Base-by-base conservation (phyloP, 2,329 filamentous ascomycete genomes). In the Ophiostoma australiae region DNA sequence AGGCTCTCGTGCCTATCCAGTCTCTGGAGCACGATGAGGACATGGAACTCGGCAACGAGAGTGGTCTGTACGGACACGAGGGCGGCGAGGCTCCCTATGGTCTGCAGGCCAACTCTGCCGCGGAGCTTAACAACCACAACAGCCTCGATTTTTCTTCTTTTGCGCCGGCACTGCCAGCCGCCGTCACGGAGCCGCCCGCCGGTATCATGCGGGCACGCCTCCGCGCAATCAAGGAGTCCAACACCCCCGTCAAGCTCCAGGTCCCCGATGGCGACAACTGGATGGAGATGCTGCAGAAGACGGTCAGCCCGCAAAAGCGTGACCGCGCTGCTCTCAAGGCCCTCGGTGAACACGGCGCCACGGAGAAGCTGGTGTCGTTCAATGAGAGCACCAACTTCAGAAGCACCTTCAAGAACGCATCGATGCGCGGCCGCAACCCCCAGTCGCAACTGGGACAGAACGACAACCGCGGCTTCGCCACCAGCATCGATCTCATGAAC, bases 401-500 rank as follows among this genome's bases (percentile, higher is more conserved):
- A 66, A 70, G 69, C 55, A 82, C 48, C 70, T 74, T 76, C 76
- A 72, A 71, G 68, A 74, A 76, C 5, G 72, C 76, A 0, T 74
- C 76, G 23, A 65, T 37, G 35, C 80, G 79, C 70, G 78, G 78
- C 58, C 78, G 78, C 55, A 74, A 78, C 35, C 77, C 80, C 33
- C 73, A 79, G 52, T 31, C 27, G 27, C 27, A 31, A 31, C 77
- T 41, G 3, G 39, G 39, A 4, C 39, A 80, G 23, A 73, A 79
- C 55, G 85, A 87, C 75, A 84, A 85, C 70, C 87, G 87, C 74
- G 90, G 90, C 0, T 94, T 97, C 80, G 87, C 89, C 27, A 97
- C 91, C 27, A 94, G 91, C 77, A 97, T 98, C 81, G 95, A 97
- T 82, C 83, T 97, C 78, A 97, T 97, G 93, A 94, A 97, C 78